These are phyloP conservation scores for Sicyos edulis DNA, from an alignment of 306 rosid genomes.

Conservation along the genomic window DNA sequence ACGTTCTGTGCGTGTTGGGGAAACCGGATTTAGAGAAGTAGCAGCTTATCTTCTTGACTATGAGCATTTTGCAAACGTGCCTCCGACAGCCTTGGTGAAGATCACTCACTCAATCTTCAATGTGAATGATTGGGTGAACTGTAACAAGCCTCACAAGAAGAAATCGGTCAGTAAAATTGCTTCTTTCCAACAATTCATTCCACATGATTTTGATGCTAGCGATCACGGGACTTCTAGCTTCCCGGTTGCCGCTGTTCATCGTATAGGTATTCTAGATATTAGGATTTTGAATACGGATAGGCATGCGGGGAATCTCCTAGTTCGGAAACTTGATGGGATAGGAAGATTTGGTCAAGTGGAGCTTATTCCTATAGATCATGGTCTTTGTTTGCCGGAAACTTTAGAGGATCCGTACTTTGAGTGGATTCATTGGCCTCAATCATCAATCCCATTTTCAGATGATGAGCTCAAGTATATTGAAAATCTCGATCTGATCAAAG, in stretches of 20 bases:
- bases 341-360: constrained; percentile 85
- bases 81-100: constrained; percentile 92
- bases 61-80: constrained; percentile 86
- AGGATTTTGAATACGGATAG: constrained; percentile 97
- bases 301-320: constrained; percentile 94
- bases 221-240: constrained; percentile 97
- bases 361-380: constrained; percentile 93
- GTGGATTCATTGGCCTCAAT: constrained; percentile 99
- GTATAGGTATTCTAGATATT: constrained; percentile 87
- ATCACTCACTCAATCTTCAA: constrained; percentile 92
- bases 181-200: constrained; percentile 80
- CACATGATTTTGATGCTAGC: constrained; percentile 95
- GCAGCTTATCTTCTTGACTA: constrained; percentile 86
- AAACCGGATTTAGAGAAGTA: constrained; percentile 93
- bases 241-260: constrained; percentile 88
- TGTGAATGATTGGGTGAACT: constrained; percentile 78
- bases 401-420: constrained; percentile 96
- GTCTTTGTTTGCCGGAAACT: constrained; percentile 88
- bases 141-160: constrained; percentile 54
- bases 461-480: constrained; percentile 78
- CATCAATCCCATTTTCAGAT: constrained; percentile 90
- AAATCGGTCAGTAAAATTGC: constrained; percentile 89
- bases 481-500: constrained; percentile 48
- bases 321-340: constrained; percentile 66
- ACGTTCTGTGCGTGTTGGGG: constrained; percentile 91